Evolutionary conservation across 139 green algal genomes (phyloP).

Genomic region (Chlamydomonas urium): DNA sequence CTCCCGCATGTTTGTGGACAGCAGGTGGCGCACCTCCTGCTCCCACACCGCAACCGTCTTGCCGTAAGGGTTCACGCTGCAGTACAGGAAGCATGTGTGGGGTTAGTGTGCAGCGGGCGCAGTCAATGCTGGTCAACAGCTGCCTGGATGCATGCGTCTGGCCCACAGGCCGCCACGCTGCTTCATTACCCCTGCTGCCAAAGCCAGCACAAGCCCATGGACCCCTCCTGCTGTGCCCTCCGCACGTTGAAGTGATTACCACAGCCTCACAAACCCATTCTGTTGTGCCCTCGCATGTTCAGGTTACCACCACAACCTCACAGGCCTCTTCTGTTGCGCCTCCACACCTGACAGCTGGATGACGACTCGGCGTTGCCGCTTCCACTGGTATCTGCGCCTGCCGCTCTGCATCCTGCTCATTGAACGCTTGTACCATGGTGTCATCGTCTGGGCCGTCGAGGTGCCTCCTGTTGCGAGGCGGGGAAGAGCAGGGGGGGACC

Average conservation of each 20-base stretch:
- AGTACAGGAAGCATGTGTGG: too few relatives aligned
- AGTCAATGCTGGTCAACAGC: too few relatives aligned
- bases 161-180: too few relatives aligned
- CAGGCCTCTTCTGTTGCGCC: neutral
- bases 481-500: neutral
- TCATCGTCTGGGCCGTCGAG: neutral
- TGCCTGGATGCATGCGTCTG: too few relatives aligned
- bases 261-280: neutral
- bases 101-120: too few relatives aligned
- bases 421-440: neutral
- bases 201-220: too few relatives aligned
- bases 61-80: too few relatives aligned
- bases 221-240: too few relatives aligned
- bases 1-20: neutral
- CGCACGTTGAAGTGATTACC: too few relatives aligned
- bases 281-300: neutral
- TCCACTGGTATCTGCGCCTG: too few relatives aligned
- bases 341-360: neutral
- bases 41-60: neutral
- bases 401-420: neutral
- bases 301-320: neutral
- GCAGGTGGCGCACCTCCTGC: neutral
- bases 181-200: too few relatives aligned
- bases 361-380: too few relatives aligned
- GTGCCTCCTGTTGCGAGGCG: neutral